Base-by-base conservation (phyloP, 108 stramenopile species). In the Skeletonema potamos region DNA sequence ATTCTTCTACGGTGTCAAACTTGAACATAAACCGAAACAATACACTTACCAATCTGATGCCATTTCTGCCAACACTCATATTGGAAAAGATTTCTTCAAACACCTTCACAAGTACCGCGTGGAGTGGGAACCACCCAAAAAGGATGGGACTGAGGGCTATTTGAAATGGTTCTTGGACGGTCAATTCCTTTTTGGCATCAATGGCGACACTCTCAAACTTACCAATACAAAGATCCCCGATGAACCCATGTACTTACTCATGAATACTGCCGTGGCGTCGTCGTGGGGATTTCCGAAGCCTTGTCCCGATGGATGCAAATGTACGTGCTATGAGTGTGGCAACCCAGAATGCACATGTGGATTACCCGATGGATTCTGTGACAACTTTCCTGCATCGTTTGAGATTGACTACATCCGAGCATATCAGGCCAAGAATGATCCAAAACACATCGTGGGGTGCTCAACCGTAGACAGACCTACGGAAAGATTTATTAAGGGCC, bases 391-490 rank as follows among this genome's bases (percentile, higher is more conserved):
- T 6, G 94, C 95, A 5, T 77, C 44, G 59, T 96, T 95, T 64
- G 89, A 92, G 57, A 93, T 97, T 62, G 89, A 91, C 30, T 89
- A 94, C 67, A 91, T 97, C 6, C 82, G 95, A 56, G 94, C 91
- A 12, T 97, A 88, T 54, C 95, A 97, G 74, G 89, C 89, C 0
- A 68, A 70, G 36, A 85, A 89, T 59, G 91, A 95, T 48, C 64
- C 84, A 6, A 87, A 83, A 55, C 94, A 93, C 61, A 69, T 64
- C 26, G 62, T 93, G 1, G 95, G 95, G 0, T 97, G 96, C 65
- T 92, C 93, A 18, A 86, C 92, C n/a, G 79, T 83, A 41, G 72
- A 67, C 7, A 73, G 87, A 54, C 96, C 96, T 11, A 92, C 96
- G 3, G 88, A 71, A 20, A 73, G 81, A 27, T 97, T 85, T 67